Conservation (phyloP, 2,329 filamentous ascomycete genomes). For the Nothopassalora personata region DNA sequence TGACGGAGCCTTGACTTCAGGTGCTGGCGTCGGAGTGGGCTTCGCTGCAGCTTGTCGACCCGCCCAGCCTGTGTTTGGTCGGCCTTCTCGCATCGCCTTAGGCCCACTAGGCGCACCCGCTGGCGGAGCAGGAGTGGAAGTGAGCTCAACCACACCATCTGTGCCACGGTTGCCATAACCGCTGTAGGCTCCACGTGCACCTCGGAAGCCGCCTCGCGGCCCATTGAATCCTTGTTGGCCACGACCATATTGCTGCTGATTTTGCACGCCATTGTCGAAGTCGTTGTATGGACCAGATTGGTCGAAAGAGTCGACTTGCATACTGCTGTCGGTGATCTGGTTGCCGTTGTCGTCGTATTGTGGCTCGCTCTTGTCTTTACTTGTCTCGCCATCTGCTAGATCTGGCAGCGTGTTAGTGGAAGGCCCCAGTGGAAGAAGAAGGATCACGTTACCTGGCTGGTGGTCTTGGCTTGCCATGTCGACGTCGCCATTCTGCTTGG, state of each 20-base stretch:
- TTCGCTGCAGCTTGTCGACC: conserved; percentile 48
- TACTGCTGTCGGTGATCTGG: background rate
- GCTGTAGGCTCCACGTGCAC: conserved; percentile 35
- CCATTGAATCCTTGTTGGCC: conserved; percentile 30
- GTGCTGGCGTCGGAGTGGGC: conserved; percentile 17
- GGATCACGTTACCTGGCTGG: conserved; percentile 9
- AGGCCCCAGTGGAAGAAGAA: background rate
- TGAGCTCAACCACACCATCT: conserved; percentile 24
- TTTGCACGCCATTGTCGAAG: conserved; percentile 14
- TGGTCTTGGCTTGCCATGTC: conserved; percentile 1
- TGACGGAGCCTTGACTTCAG: conserved; percentile 12
- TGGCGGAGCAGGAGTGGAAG: conserved; percentile 30
- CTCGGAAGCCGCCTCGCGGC: conserved; percentile 45
- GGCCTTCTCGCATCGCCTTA: conserved; percentile 86
- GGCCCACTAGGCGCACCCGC: conserved; percentile 76
- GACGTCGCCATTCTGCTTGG: conserved; percentile 12
- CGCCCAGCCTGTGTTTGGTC: conserved; percentile 73
- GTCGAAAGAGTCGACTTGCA: conserved; percentile 1
- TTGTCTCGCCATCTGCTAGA: background rate
- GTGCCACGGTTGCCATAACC: conserved; percentile 21
- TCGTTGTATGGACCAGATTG: conserved; percentile 23
- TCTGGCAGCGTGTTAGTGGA: background rate
- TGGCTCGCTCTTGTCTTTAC: background rate
- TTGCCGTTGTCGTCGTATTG: background rate
- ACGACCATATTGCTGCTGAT: conserved; percentile 16